Base-by-base conservation (phyloP, 2,329 filamentous ascomycete genomes). In the Chaetothyriales sp. region DNA sequence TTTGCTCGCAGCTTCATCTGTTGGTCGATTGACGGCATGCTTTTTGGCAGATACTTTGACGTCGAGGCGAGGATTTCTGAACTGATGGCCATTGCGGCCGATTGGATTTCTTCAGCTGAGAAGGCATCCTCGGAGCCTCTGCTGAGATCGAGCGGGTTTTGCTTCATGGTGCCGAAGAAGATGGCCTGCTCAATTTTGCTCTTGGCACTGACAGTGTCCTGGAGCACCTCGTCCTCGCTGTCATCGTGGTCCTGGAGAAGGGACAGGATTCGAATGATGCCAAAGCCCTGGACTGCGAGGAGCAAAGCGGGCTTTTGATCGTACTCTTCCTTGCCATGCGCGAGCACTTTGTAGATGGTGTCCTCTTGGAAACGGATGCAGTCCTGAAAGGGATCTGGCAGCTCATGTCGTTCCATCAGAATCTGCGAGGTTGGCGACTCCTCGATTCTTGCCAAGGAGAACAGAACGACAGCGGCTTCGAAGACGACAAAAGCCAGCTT, bases 101-200 rank as follows among this genome's bases (percentile, higher is more conserved):
- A 70, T 54, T 86, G 82, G 22, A 94, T 76, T 61, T 95, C 86
- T 20, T 79, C 72, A 18, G 77, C 69, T 0, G 80, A 73, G 58
- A 92, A 94, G 3, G 77, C 74, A 46, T 83, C 72, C 51, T 82
- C 80, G 43, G 78, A 74, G 56, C 80, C 78, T 44, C 82, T 77
- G 44, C 83, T 79, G 61, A 98, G 88, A 56, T 89, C 82, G n/a
- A 98, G 70, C n/a, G 90, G 85, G 61, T 89, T 97, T 62, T 86
- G 81, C 56, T 83, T 77, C 64, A 86, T 81, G 47, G 80, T 81
- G 1, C 89, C 89, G 64, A 88, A 97, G 69, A 95, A 97, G 1
- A 97, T 85, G 2, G 89, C 89, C 69, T 98, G 89, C 64, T 95
- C 88, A 43, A 98, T 76, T 68, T 92, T 95, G 68, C 82, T 86